Evolutionary conservation across 106 monocot species (phyloP).

Genomic region (Dioscorea alata): DNA sequence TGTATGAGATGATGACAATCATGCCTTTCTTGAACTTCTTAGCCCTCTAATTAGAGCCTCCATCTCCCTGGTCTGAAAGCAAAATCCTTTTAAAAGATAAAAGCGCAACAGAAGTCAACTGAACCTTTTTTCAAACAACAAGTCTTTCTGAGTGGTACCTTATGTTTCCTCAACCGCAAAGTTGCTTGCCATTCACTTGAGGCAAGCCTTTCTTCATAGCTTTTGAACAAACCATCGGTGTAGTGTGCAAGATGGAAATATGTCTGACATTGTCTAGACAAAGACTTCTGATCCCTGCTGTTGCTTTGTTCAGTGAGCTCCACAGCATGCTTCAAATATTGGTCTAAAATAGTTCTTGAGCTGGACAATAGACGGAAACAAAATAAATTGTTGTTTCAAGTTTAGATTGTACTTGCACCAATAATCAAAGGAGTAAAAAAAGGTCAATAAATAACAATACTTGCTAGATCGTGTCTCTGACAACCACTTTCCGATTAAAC

Average conservation of each 20-base stretch:
- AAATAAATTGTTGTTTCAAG: background rate
- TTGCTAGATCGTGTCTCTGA: slow-evolving; percentile 95
- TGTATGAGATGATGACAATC: background rate
- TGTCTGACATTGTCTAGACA: slow-evolving; percentile 63
- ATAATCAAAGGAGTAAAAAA: background rate
- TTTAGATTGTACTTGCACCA: background rate
- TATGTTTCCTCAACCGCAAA: slow-evolving; percentile 82
- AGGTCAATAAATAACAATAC: slow-evolving; percentile 33
- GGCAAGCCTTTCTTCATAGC: slow-evolving; percentile 86
- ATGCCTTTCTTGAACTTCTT: slow-evolving; percentile 78
- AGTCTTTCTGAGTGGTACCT: slow-evolving; percentile 33
- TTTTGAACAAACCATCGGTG: slow-evolving; percentile 82
- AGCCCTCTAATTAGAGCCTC: slow-evolving; percentile 86
- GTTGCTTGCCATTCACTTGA: slow-evolving; percentile 99
- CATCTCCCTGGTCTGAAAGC: slow-evolving; percentile 77
- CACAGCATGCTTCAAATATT: slow-evolving; percentile 77
- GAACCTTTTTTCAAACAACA: background rate
- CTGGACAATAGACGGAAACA: slow-evolving; percentile 26
- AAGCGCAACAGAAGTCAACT: no score
- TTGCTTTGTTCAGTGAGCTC: slow-evolving; percentile 53
- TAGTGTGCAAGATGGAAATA: slow-evolving; percentile 93
- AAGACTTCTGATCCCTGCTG: slow-evolving; percentile 22
- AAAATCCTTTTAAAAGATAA: background rate
- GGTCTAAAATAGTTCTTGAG: slow-evolving; percentile 85
- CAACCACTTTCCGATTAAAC: slow-evolving; percentile 95